Evolutionary conservation across 2,329 filamentous ascomycete species (phyloP).

Genomic region (Xylariaceae sp.): DNA sequence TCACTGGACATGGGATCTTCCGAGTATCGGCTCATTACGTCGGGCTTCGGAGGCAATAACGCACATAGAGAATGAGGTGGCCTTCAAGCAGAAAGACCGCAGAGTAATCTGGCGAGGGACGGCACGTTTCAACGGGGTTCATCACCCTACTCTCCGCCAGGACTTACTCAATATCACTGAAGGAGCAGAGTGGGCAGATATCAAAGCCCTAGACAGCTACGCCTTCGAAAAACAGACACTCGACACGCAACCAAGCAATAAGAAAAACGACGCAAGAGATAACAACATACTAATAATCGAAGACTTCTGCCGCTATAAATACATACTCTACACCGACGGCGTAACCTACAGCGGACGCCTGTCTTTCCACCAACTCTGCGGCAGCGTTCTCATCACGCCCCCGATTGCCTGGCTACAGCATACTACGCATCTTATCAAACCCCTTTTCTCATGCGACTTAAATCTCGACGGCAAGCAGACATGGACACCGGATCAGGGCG

Average conservation of each 20-base stretch:
- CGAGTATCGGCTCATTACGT: slow-evolving; percentile 5
- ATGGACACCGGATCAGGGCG: background rate
- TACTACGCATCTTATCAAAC: slow-evolving; percentile 8
- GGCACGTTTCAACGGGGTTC: slow-evolving; percentile 4
- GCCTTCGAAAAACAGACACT: background rate
- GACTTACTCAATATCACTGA: slow-evolving; percentile 2
- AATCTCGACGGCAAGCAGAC: too few relatives aligned
- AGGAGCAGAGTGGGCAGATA: slow-evolving; percentile 6
- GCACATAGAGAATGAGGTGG: background rate
- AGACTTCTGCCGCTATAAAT: slow-evolving; percentile 14
- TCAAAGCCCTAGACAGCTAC: slow-evolving; percentile 9
- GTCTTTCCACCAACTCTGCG: slow-evolving; percentile 8
- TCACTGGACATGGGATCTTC: slow-evolving; percentile 11
- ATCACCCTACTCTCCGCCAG: slow-evolving; percentile 4
- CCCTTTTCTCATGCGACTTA: slow-evolving; percentile 9
- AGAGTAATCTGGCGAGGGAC: slow-evolving; percentile 10
- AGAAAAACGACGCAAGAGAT: background rate
- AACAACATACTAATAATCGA: slow-evolving; percentile 3
- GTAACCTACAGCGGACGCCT: slow-evolving; percentile 10
- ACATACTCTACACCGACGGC: slow-evolving; percentile 10
- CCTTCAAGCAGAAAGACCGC: slow-evolving; percentile 6
- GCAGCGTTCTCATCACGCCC: slow-evolving; percentile 6
- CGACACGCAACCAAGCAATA: background rate
- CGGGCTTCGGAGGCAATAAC: slow-evolving; percentile 4
- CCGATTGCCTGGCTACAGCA: slow-evolving; percentile 10